Percentiles rank a stretch among this genome's conserved stretches.
These are phyloP conservation scores for Leishmania mexicana DNA, from an alignment of 208 protist species.

Conservation along the genomic window DNA sequence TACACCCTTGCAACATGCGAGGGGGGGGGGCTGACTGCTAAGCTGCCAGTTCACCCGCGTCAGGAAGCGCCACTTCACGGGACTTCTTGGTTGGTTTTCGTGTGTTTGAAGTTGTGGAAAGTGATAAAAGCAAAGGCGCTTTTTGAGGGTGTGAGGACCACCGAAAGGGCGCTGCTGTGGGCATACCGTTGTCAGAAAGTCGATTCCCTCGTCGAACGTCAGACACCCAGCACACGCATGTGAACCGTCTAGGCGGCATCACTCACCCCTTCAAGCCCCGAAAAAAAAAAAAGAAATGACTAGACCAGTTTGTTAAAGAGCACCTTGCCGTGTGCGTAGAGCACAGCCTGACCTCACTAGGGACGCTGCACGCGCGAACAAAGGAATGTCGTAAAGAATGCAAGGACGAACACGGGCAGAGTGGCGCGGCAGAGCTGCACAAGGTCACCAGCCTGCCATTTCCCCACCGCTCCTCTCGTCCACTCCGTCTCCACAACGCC, in stretches of 20 bases:
- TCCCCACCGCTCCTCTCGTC: neutral
- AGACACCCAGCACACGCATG: constrained; percentile 1
- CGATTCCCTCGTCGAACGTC: constrained; percentile 39
- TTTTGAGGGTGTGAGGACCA: neutral
- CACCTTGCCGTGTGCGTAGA: neutral
- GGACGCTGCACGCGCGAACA: neutral
- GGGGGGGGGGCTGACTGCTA: too few species aligned
- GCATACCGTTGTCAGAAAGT: constrained; percentile 24
- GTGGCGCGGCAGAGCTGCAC: neutral
- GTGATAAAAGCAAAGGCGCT: neutral
- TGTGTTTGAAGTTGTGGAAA: neutral
- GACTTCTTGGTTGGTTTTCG: neutral
- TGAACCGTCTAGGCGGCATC: neutral
- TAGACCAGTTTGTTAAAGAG: constrained; percentile 4
- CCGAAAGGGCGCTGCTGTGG: neutral
- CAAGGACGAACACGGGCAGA: neutral
- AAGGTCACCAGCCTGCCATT: neutral
- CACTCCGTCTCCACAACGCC: neutral
- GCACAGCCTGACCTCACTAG: neutral
- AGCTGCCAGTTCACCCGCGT: neutral
- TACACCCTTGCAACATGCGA: too few species aligned
- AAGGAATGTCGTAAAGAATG: neutral
- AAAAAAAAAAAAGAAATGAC: constrained; percentile 10
- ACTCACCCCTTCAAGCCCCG: neutral
- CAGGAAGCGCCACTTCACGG: neutral